Evolutionary conservation across 192 early-diverging fungal species (phyloP), one percentile per base, ranked within the genome.

Genomic region (Diversispora epigaea): DNA sequence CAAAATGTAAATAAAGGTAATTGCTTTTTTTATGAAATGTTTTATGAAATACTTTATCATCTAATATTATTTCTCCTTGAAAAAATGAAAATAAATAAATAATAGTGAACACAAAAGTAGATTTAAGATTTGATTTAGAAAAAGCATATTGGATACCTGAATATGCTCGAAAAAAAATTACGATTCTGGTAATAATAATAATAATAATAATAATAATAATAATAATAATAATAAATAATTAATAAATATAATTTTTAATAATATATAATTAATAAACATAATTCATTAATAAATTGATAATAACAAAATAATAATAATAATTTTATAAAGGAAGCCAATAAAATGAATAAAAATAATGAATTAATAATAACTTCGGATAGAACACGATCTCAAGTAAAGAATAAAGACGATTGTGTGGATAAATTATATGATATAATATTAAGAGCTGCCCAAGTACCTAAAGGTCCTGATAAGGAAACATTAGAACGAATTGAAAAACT

Each of bases 1-100:
- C 93, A 96, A 76, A 95, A 96, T 77, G 95, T 96, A 43, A 96
- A 96, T 85, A 96, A 96, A 87, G 87, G 91, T 89, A 80, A 54
- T 55, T 56, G 10, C 7, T n/a, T 39, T 15, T 39, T 8, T 19
- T 47, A 7, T 4, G 7, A 40, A 25, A 4, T 21, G n/a, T 39
- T 49, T 32, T 70, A 32, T 32, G 25, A 32, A 32, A 32, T 32
- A 32, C 25, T 32, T 70, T 22, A 41, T 32, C 25, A 32, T 32
- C 25, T 32, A 32, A 32, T 1, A 32, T 32, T 32, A 32, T 32
- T 32, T n/a, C n/a, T n/a, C n/a, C n/a, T n/a, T n/a, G n/a, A n/a
- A n/a, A n/a, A n/a, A n/a, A n/a, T 32, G 25, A 32, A 32, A 32
- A 32, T 32, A 2, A 32, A 32, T 32, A 32, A 32, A 1, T 1